A percentile compares a stretch with the other conserved stretches of the same genome.
phyloP scores from a whole-genome alignment of 257 asterid genomes.

The Solanum chilense region DNA sequence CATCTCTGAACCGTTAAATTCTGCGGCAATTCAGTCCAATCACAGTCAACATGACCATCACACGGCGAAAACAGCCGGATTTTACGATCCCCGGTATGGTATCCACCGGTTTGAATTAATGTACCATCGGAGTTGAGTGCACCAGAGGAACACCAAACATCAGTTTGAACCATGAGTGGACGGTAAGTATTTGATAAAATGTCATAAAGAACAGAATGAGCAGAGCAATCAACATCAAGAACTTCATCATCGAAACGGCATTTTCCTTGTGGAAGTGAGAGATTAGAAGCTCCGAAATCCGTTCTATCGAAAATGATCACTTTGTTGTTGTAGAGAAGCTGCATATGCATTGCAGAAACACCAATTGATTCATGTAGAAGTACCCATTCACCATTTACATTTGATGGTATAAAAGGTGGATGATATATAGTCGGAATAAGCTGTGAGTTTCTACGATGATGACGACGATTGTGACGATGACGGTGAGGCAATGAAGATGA shows the following conservation, averaged over 20 bases:
- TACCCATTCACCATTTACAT: constrained; percentile 29
- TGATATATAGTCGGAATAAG: background rate
- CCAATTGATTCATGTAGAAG: constrained; percentile 32
- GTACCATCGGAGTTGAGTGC: constrained; percentile 31
- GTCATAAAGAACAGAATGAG: constrained; percentile 46
- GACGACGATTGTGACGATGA: background rate
- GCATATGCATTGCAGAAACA: constrained; percentile 64
- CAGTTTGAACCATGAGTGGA: constrained; percentile 40
- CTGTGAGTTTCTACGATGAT: background rate
- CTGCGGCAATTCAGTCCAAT: constrained; percentile 41
- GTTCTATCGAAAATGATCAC: constrained; percentile 56
- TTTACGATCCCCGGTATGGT: constrained; percentile 31
- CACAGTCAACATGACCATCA: constrained; percentile 11
- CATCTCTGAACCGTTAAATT: constrained; percentile 43
- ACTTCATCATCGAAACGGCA: constrained; percentile 24
- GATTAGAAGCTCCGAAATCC: constrained; percentile 50
- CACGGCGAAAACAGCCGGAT: constrained; percentile 28
- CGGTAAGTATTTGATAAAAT: constrained; percentile 31
- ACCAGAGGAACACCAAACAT: constrained; percentile 62
- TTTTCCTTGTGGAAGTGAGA: constrained; percentile 30
- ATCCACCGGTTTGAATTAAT: constrained; percentile 43
- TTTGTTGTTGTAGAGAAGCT: constrained; percentile 50
- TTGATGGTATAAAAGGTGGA: background rate
- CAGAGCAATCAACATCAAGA: constrained; percentile 28
- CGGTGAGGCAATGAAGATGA: background rate